Evolutionary conservation across 2,329 filamentous ascomycete genomes (phyloP).

Genomic region (Penicillium rolfsii): DNA sequence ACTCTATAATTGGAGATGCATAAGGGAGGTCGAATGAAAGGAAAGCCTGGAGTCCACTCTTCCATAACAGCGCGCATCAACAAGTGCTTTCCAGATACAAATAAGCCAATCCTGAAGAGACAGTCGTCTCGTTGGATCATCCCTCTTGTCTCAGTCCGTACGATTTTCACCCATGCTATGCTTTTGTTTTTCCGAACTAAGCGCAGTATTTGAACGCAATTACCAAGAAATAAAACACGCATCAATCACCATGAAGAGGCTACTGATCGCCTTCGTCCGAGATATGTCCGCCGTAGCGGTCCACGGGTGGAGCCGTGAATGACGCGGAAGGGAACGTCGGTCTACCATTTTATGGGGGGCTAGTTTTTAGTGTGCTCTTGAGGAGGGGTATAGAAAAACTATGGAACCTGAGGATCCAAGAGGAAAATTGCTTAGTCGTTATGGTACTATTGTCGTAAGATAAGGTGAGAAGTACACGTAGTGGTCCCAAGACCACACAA

Average conservation of each 20-base stretch:
- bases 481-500: too few relatives aligned
- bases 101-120: too few relatives aligned
- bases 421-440: not conserved
- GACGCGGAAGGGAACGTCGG: slow-evolving; percentile 1
- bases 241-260: not conserved
- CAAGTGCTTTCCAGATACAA: too few relatives aligned
- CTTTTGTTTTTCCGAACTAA: not conserved
- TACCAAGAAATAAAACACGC: not conserved
- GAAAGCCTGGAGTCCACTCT: too few relatives aligned
- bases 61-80: too few relatives aligned
- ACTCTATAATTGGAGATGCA: too few relatives aligned
- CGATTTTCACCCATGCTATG: too few relatives aligned
- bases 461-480: not conserved
- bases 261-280: not conserved
- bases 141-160: too few relatives aligned
- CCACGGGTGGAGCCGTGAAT: not conserved
- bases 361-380: not conserved
- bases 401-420: not conserved
- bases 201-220: not conserved
- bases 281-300: not conserved
- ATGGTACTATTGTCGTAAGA: not conserved
- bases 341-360: not conserved
- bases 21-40: too few relatives aligned
- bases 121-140: too few relatives aligned
- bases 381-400: not conserved